phyloP scores from a whole-genome alignment of 345 rosid genomes.

The Salix suchowensis region DNA sequence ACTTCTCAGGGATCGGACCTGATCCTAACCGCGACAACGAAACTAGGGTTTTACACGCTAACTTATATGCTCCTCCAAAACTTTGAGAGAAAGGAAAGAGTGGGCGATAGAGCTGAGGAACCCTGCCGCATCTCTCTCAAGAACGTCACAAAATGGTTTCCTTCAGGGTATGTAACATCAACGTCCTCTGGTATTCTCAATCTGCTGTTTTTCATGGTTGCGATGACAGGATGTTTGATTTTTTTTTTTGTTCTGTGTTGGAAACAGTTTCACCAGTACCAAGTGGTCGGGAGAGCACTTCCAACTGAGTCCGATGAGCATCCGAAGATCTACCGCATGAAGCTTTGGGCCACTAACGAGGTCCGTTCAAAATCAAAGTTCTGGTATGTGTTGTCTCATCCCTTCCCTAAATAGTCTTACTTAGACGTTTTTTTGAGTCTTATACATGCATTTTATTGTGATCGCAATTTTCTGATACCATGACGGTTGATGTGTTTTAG shows the following conservation, averaged over 20 bases:
- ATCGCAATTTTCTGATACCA: background rate
- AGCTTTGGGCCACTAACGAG: conserved; percentile 64
- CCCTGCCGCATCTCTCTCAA: background rate
- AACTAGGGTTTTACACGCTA: background rate
- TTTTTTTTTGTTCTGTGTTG: background rate
- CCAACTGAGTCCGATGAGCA: conserved; percentile 56
- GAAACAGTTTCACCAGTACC: conserved; percentile 56
- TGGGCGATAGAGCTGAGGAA: background rate
- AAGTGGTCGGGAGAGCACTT: conserved; percentile 62
- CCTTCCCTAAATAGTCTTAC: background rate
- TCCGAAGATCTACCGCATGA: conserved; percentile 54
- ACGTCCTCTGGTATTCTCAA: too few species aligned
- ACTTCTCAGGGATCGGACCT: background rate
- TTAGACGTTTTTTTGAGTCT: background rate
- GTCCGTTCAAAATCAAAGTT: conserved; percentile 59
- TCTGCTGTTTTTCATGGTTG: background rate
- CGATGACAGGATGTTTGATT: background rate
- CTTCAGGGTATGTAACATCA: background rate
- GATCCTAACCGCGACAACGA: background rate
- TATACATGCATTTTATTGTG: background rate
- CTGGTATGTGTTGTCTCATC: conserved; percentile 33
- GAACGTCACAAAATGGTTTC: background rate
- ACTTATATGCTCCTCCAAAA: background rate
- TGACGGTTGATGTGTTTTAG: conserved; percentile 5
- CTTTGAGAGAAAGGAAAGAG: background rate